Conservation (phyloP, 306 rosid genomes). For the Notholithocarpus densiflorus region DNA sequence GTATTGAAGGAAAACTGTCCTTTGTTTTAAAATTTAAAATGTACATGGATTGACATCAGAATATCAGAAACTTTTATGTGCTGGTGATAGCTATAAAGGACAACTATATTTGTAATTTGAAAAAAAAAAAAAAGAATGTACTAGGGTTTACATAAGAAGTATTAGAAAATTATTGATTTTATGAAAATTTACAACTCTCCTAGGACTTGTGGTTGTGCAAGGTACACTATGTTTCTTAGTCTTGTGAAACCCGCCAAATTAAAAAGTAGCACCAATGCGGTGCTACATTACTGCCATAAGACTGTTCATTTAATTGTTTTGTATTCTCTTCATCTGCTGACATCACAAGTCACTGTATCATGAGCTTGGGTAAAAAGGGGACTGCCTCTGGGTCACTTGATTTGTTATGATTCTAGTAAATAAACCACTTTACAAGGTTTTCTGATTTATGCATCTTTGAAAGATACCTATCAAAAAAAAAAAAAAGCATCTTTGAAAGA, state of each 20-base stretch:
- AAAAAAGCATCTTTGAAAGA: not conserved
- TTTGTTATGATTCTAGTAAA: not conserved
- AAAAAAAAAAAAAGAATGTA: not conserved
- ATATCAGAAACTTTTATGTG: not conserved
- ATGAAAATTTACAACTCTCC: not conserved
- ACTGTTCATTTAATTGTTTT: not conserved
- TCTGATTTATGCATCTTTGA: not conserved
- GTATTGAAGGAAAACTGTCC: slow-evolving; percentile 17
- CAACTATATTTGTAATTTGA: not conserved
- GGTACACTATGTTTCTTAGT: not conserved
- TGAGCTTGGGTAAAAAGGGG: too few species aligned
- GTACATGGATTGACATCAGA: not conserved
- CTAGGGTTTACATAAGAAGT: not conserved
- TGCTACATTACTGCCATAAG: not conserved
- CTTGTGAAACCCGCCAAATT: not conserved
- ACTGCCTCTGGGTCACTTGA: too few species aligned
- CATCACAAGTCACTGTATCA: not conserved
- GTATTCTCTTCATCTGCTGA: not conserved
- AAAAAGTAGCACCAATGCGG: not conserved
- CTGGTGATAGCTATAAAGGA: not conserved
- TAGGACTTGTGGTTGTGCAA: not conserved
- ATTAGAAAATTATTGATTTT: not conserved
- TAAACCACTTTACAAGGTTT: not conserved
- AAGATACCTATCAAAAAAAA: not conserved
- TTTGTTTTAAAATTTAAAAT: not conserved